Evolutionary conservation across 208 protist species (phyloP), one percentile per base, ranked within the genome.

Genomic region (Acanthamoeba lenticulata): DNA sequence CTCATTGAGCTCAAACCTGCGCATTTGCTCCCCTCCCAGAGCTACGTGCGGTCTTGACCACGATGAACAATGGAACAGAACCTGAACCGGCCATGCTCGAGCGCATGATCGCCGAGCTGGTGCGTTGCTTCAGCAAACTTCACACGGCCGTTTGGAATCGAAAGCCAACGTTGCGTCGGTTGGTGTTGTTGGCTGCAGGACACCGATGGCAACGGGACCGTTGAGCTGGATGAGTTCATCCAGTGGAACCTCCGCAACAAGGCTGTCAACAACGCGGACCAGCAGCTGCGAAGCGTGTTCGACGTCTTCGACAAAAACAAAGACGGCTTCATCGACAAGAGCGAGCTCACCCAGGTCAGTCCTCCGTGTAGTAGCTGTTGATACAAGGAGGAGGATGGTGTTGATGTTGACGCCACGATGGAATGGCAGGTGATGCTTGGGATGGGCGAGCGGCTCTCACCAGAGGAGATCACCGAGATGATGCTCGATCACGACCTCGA

Each of bases 171-270:
- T n/a, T n/a, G n/a, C n/a, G n/a, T n/a, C n/a, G n/a, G n/a, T n/a
- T n/a, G n/a, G n/a, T n/a, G 52, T 60, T 60, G 52, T 60, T 21
- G 21, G 52, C 52, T 60, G 57, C 40, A 79, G 69, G 69, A 79
- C 24, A 79, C 27, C 11, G 69, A 79, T 27, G 69, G 69, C 69
- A 79, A 79, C 40, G 69, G 69, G 9, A 79, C 69, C 34, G 69
- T 79, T 17, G 69, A 79, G 69, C 69, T 79, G 13, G 69, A 79
- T 7, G 69, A 79, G 40, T 79, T 79, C 69, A 4, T 79, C 21
- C 69, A 79, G 36, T 79, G 69, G 69, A 79, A 36, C 69, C 40
- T 79, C 34, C 69, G 69, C 24, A 79, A 79, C 69, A 79, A 79
- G 36, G 40, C 11, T 9, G 36, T 11, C 27, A 45, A 45, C 21